Percentiles rank a stretch among this genome's conserved stretches.
phyloP scores from a whole-genome alignment of 805 yeast species.

The Candida ulmi region DNA sequence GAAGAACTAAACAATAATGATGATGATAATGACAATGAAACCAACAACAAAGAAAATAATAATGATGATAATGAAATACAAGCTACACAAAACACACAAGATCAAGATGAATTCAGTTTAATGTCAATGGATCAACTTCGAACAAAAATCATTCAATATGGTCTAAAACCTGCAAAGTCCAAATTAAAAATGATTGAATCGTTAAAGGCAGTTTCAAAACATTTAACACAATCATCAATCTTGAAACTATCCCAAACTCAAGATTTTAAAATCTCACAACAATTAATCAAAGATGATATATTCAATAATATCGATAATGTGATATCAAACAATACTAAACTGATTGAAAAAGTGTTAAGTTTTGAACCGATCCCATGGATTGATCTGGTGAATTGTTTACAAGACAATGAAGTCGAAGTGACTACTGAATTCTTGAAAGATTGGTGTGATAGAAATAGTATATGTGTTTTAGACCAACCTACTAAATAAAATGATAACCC shows the following conservation, averaged over 20 bases:
- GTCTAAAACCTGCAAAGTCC: conserved; percentile 20
- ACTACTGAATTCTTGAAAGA: conserved; percentile 10
- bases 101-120: conserved; percentile 10
- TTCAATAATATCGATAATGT: conserved; percentile 13
- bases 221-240: conserved; percentile 15
- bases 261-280: conserved; percentile 16
- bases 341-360: conserved; percentile 18
- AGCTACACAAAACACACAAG: conserved; percentile 1
- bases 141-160: conserved; percentile 18
- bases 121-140: conserved; percentile 17
- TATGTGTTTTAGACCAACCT: conserved; percentile 7
- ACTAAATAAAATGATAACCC: too few species aligned
- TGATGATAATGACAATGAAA: conserved; percentile 5
- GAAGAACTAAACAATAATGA: not conserved
- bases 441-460: conserved; percentile 23
- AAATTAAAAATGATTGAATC: conserved; percentile 16
- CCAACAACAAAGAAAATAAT: not conserved
- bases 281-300: conserved; percentile 17
- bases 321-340: conserved; percentile 1
- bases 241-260: conserved; percentile 13
- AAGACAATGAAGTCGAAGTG: conserved; percentile 3
- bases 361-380: conserved; percentile 17
- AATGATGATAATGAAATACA: conserved; percentile 2
- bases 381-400: conserved; percentile 3
- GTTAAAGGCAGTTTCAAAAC: conserved; percentile 8